Percentiles rank a stretch among this genome's conserved stretches.
These are phyloP conservation scores for Torulaspora maleeae DNA, from an alignment of 805 yeast genomes.

Conservation along the genomic window DNA sequence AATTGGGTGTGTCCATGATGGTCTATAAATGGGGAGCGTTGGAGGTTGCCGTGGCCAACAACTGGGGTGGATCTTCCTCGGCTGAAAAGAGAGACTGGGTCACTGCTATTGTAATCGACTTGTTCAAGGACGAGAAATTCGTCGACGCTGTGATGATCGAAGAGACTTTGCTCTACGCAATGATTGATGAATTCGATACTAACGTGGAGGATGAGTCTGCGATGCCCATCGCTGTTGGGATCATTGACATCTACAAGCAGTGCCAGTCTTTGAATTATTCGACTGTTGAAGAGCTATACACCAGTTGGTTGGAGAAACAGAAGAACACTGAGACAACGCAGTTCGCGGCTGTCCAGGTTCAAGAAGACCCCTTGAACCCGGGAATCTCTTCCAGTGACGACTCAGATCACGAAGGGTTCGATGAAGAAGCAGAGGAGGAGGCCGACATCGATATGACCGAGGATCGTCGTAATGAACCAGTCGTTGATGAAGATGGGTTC, in stretches of 20 bases:
- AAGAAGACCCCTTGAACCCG: conserved; percentile 61
- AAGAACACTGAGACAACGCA: conserved; percentile 32
- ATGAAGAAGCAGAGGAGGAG: conserved; percentile 39
- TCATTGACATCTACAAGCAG: conserved; percentile 62
- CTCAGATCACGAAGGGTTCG: conserved; percentile 41
- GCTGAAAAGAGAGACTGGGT: conserved; percentile 95
- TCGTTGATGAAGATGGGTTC: conserved; percentile 92
- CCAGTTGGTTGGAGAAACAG: conserved; percentile 54
- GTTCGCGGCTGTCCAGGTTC: conserved; percentile 34
- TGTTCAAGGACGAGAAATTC: conserved; percentile 56
- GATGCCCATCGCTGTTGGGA: conserved; percentile 59
- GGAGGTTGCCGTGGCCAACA: conserved; percentile 79
- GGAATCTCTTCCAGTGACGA: conserved; percentile 49
- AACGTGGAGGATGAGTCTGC: conserved; percentile 88
- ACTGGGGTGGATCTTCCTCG: conserved; percentile 95
- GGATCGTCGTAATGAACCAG: conserved; percentile 41
- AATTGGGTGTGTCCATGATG: conserved; percentile 88
- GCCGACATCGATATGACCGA: conserved; percentile 34
- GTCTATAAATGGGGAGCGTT: conserved; percentile 88
- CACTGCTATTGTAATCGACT: conserved; percentile 71
- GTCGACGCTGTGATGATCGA: conserved; percentile 80
- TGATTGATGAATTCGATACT: conserved; percentile 93
- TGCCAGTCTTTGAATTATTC: conserved; percentile 51
- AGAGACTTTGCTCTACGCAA: conserved; percentile 77
- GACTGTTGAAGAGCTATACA: conserved; percentile 55